phyloP scores from a whole-genome alignment of 2,329 filamentous ascomycete species.

The Clonostachys sp. region DNA sequence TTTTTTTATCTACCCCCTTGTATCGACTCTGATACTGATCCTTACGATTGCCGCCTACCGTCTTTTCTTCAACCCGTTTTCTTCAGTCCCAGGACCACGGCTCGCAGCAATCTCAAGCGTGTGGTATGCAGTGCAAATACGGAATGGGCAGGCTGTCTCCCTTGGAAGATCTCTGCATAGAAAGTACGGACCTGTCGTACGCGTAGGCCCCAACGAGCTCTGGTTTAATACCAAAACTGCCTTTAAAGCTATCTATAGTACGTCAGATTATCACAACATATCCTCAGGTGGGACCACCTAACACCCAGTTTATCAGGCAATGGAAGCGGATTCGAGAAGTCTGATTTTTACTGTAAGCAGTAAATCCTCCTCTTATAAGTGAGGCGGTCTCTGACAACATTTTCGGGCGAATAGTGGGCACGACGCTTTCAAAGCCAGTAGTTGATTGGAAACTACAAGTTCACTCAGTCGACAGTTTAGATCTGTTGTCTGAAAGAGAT shows the following conservation, averaged over 20 bases:
- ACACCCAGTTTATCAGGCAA: slow-evolving; percentile 25
- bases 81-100: slow-evolving; percentile 38
- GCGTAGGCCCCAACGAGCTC: slow-evolving; percentile 48
- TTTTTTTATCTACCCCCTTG: too few relatives aligned
- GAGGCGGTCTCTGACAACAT: background rate
- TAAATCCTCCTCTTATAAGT: too few relatives aligned
- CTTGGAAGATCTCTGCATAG: slow-evolving; percentile 38
- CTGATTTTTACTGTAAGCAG: slow-evolving; percentile 44
- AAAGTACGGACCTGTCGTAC: slow-evolving; percentile 43
- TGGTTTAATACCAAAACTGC: slow-evolving; percentile 45
- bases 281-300: background rate
- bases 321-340: slow-evolving; percentile 43
- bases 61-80: slow-evolving; percentile 35
- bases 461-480: slow-evolving; percentile 37
- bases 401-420: slow-evolving; percentile 29
- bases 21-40: too few relatives aligned
- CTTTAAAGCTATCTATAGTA: slow-evolving; percentile 42
- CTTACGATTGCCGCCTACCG: slow-evolving; percentile 20
- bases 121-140: slow-evolving; percentile 42
- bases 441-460: slow-evolving; percentile 29
- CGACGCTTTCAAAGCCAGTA: slow-evolving; percentile 33
- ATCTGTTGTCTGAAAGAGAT: slow-evolving; percentile 45
- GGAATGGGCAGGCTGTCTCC: slow-evolving; percentile 32
- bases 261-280: slow-evolving; percentile 6
- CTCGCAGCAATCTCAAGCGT: slow-evolving; percentile 39